Evolutionary conservation across 352 stramenopile species (phyloP).

Genomic region (Vaucheria bursata): DNA sequence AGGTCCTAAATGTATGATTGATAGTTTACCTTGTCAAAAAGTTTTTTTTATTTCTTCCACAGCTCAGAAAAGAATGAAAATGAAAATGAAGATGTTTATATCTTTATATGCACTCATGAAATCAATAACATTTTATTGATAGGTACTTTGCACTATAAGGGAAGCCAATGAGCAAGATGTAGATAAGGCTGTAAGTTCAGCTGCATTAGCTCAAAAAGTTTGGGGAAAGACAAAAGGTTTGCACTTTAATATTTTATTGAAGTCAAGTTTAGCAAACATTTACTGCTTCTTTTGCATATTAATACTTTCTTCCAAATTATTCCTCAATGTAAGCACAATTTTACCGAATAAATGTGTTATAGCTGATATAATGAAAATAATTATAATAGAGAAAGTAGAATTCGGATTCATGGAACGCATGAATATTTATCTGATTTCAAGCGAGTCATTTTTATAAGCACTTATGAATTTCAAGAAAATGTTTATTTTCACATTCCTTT

Average conservation of each 20-base stretch:
- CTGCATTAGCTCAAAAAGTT: not conserved
- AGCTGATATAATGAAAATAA: not conserved
- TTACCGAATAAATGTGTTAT: not conserved
- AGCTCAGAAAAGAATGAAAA: no score
- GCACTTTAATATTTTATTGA: not conserved
- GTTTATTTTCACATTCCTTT: no score
- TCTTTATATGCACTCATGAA: not conserved
- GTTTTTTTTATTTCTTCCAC: not conserved
- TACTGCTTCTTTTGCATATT: not conserved
- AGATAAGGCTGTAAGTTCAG: not conserved
- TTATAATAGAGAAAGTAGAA: not conserved
- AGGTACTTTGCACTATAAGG: not conserved
- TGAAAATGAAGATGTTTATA: not conserved
- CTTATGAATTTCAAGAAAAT: no score
- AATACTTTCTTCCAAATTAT: not conserved
- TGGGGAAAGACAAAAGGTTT: conserved; percentile 8
- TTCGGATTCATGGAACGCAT: not conserved
- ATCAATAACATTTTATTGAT: not conserved
- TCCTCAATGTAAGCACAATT: no score
- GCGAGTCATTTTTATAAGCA: no score
- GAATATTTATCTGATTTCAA: no score
- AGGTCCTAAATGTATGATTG: not conserved
- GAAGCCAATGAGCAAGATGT: not conserved
- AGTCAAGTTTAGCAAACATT: not conserved
- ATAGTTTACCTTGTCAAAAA: not conserved